phyloP scores from a whole-genome alignment of 352 stramenopile genomes.

The Globisporangium emineosum region DNA sequence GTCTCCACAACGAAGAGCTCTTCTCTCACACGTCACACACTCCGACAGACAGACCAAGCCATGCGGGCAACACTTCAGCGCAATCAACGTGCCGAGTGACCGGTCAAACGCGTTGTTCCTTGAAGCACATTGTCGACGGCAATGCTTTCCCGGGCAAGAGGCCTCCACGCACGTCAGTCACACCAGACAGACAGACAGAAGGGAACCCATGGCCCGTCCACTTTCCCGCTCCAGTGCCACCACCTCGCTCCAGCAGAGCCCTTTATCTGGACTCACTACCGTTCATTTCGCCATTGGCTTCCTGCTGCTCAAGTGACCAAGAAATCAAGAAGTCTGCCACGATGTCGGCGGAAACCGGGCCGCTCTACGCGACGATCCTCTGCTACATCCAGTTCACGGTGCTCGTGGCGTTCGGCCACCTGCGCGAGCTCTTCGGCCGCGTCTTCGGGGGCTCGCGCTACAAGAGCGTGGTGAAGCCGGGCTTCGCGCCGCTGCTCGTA shows the following conservation, averaged over 20 bases:
- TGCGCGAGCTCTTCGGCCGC: slow-evolving; percentile 29
- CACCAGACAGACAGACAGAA: not conserved
- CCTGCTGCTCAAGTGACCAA: not conserved
- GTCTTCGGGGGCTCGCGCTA: slow-evolving; percentile 35
- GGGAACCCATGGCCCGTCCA: not conserved
- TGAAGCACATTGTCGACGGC: no score
- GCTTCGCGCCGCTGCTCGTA: slow-evolving; percentile 86
- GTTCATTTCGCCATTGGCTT: not conserved
- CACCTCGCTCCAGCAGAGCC: no score
- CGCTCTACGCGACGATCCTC: slow-evolving; percentile 26
- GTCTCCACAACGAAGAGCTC: no score
- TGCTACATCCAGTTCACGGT: slow-evolving; percentile 45
- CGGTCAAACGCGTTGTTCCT: no score
- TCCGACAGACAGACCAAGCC: no score
- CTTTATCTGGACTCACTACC: no score
- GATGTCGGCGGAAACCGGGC: slow-evolving; percentile 22
- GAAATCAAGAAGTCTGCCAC: not conserved
- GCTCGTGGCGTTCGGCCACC: slow-evolving; percentile 34
- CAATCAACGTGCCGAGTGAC: no score
- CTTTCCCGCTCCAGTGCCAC: not conserved
- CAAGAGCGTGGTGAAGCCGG: slow-evolving; percentile 18
- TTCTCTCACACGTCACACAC: no score
- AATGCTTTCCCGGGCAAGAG: no score
- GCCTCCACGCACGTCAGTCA: not conserved
- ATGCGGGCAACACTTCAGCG: no score